Base-by-base conservation (phyloP, 2,329 filamentous ascomycete genomes). In the Byssoonygena ceratinophila region DNA sequence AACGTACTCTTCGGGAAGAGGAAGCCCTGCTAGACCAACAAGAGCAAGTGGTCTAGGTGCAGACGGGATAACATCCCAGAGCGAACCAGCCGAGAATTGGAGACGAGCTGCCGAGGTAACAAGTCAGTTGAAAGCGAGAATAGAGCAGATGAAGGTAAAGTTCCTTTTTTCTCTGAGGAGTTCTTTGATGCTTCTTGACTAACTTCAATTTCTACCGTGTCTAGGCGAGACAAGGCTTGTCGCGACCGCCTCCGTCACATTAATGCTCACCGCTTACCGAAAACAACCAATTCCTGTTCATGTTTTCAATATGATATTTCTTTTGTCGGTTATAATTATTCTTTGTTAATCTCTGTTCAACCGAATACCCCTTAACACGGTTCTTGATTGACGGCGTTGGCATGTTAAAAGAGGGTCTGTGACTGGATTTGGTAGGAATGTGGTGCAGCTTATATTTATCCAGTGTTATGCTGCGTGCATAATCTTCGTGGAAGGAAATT, bases 41-140 rank as follows among this genome's bases (percentile, higher is more conserved):
- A 47, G 51, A 11, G 36, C 46, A 3, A 39, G 51, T 34, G 46
- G 46, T 59, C 61, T 12, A 56, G 64, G 56, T 56, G 65, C 54
- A 14, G 46, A 53, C 47, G 49, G 52, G 55, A 62, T 58, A 48
- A 64, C 56, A 54, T 66, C 58, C 60, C 68, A 60, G 43, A 66
- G 70, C 14, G 79, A 82, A 44, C 82, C 82, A 0, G 82, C 83
- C 16, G 92, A 98, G 72, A 97, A 90, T 66, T 98, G 92, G 92
- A 94, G 90, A 73, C 78, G 92, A 60, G 92, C 92, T 16, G 92
- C 92, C 1, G 92, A 98, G 73, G 92, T 98, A 54, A 98, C 92
- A 51, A 96, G 90, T 69, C 92, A 96, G 68, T 70, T 98, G 63
- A 98, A 97, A 74, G 89, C 91, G 49, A 82, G 92, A 66, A 98